phyloP scores from a whole-genome alignment of 306 rosid species.

The Carpinus viminea region DNA sequence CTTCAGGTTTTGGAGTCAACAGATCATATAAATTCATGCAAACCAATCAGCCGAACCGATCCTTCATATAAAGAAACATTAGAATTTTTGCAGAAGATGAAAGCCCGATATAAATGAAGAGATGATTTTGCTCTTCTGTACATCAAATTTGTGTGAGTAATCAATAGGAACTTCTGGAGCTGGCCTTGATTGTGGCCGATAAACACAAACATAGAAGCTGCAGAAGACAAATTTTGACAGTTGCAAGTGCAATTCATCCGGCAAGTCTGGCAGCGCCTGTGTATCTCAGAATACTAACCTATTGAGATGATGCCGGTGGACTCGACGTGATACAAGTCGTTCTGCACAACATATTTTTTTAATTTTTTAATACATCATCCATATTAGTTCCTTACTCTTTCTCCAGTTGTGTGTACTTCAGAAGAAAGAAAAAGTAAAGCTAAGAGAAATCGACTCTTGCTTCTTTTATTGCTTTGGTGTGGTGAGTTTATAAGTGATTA shows the following conservation, averaged over 20 bases:
- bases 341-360: too few relatives aligned
- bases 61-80: constrained; percentile 82
- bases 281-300: neutral
- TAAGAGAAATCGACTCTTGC: too few relatives aligned
- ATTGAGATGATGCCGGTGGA: neutral
- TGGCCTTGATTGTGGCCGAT: neutral
- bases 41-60: constrained; percentile 74
- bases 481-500: too few relatives aligned
- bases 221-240: constrained; percentile 6
- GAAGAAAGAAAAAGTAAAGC: too few relatives aligned
- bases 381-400: too few relatives aligned
- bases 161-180: constrained; percentile 21
- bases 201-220: neutral
- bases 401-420: too few relatives aligned
- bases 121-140: constrained; percentile 4
- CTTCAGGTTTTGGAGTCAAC: constrained; percentile 90
- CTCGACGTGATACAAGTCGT: too few relatives aligned
- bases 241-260: constrained; percentile 3
- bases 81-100: constrained; percentile 72
- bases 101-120: constrained; percentile 37
- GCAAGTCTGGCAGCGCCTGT: constrained; percentile 8
- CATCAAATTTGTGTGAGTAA: constrained; percentile 14
- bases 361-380: too few relatives aligned
- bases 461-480: too few relatives aligned
- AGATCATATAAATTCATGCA: constrained; percentile 95